These are phyloP conservation scores for Cladobotryum protrusum DNA, from an alignment of 2,329 filamentous ascomycete species.

Conservation along the genomic window DNA sequence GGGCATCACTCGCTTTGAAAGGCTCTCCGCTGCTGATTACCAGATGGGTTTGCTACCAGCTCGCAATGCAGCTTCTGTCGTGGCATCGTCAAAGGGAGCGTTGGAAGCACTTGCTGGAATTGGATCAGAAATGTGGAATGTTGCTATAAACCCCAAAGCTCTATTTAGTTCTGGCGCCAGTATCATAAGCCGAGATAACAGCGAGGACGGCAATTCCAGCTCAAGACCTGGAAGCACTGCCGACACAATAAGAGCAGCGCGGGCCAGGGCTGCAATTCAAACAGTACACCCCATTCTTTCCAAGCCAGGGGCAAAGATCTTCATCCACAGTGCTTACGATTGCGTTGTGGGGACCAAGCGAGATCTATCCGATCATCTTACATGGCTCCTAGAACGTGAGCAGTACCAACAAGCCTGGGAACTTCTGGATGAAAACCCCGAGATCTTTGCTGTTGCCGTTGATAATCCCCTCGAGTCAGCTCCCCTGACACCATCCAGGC, in stretches of 20 bases:
- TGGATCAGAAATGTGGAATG: slow-evolving; percentile 80
- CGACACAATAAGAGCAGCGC: slow-evolving; percentile 23
- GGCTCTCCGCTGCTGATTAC: slow-evolving; percentile 82
- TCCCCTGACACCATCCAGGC: slow-evolving; percentile 37
- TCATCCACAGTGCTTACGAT: slow-evolving; percentile 94
- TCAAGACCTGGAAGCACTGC: slow-evolving; percentile 35
- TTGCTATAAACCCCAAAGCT: slow-evolving; percentile 76
- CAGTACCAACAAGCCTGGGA: slow-evolving; percentile 85
- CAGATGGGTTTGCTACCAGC: slow-evolving; percentile 81
- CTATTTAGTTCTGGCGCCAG: slow-evolving; percentile 86
- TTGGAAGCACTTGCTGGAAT: slow-evolving; percentile 69
- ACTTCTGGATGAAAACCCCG: slow-evolving; percentile 80
- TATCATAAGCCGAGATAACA: slow-evolving; percentile 56
- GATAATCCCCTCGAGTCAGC: slow-evolving; percentile 35
- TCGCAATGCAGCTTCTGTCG: slow-evolving; percentile 56
- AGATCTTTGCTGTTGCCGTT: slow-evolving; percentile 47
- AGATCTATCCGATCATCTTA: slow-evolving; percentile 76
- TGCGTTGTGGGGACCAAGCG: slow-evolving; percentile 88
- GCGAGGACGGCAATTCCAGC: slow-evolving; percentile 49
- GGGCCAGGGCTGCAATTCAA: slow-evolving; percentile 21
- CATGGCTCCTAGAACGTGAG: slow-evolving; percentile 76
- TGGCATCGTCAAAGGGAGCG: slow-evolving; percentile 61
- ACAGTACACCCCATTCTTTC: slow-evolving; percentile 48
- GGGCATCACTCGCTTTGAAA: slow-evolving; percentile 79
- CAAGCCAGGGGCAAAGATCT: slow-evolving; percentile 63